Base-by-base conservation (phyloP, 108 stramenopile species). In the Mediolabrus comicus region DNA sequence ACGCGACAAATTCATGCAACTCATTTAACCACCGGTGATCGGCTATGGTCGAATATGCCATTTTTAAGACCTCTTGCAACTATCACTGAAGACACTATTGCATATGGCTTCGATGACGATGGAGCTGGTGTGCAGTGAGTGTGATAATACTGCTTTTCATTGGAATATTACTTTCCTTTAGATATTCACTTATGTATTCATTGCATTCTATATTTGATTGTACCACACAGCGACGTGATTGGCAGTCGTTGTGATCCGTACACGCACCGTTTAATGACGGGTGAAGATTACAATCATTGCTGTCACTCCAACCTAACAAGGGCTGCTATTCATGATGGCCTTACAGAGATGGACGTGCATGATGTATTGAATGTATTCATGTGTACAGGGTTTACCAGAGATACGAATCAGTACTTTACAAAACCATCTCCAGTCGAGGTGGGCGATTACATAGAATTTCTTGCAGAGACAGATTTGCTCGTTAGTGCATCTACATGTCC, bases 321-420 rank as follows among this genome's bases (percentile, higher is more conserved):
- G 22, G 38, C 49, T 10, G 79, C 78, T 7, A 13, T 61, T 3
- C 13, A n/a, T 13, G 78, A 81, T 35, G 77, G 80, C 2, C 32
- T 86, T 12, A 49, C 49, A 14, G 85, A 86, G 65, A 39, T 24
- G 30, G 59, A 86, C 57, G 83, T 86, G 31, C 85, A 86, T 58
- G 85, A 83, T 67, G 85, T 86, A 0, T 52, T 86, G 24, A 86
- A 86, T 34, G 85, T 86, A 3, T 86, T 86, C 77, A 86, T 86
- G 85, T 83, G 82, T 58, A 86, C 85, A 22, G 83, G 85, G 22
- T 83, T 83, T 64, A 83, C 81, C 32, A 46, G 76, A 16, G 85
- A 86, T 67, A 82, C 84, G 3, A 80, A 86, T 46, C 85, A 78
- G 34, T 86, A 86, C 67, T 86, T 86, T 81, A 83, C 82, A 28